Percentiles rank a stretch among this genome's conserved stretches.
Evolutionary conservation across 1,284 basidiomycete genomes (phyloP).

Genomic region (Ustilago sp.): DNA sequence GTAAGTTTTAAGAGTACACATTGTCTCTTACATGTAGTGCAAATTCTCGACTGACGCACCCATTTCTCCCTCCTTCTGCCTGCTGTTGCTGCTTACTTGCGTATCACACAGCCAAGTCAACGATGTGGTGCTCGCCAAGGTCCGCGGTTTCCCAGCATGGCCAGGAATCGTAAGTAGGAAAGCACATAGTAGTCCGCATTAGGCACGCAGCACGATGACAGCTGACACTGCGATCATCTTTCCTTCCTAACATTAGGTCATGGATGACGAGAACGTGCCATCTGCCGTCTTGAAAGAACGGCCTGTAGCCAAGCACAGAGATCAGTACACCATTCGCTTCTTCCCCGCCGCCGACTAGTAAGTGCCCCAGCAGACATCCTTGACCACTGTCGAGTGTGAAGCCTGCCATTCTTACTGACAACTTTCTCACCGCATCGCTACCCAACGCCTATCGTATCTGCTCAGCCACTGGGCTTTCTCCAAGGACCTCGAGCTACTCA

Average conservation of each 20-base stretch:
- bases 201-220: constrained; percentile 63
- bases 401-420: constrained; percentile 5
- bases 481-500: constrained; percentile 84
- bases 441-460: constrained; percentile 7
- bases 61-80: neutral
- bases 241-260: constrained; percentile 74
- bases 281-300: constrained; percentile 77
- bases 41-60: constrained; percentile 2
- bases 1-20: constrained; percentile 9
- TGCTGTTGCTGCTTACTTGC: neutral
- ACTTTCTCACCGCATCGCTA: neutral
- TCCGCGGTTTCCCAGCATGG: constrained; percentile 94
- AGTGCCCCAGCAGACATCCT: constrained; percentile 69
- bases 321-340: constrained; percentile 84
- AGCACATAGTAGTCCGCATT: neutral
- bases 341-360: constrained; percentile 92
- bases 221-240: neutral
- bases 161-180: constrained; percentile 78
- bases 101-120: constrained; percentile 68
- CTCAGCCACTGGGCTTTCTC: constrained; percentile 84
- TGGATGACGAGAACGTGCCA: constrained; percentile 79
- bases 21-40: neutral
- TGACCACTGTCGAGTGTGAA: neutral
- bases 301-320: constrained; percentile 77
- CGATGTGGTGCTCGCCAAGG: constrained; percentile 89